Percentiles rank a stretch among this genome's conserved stretches.
Evolutionary conservation across 805 yeast species (phyloP).

Genomic region (Citeromyces nyonsensis): DNA sequence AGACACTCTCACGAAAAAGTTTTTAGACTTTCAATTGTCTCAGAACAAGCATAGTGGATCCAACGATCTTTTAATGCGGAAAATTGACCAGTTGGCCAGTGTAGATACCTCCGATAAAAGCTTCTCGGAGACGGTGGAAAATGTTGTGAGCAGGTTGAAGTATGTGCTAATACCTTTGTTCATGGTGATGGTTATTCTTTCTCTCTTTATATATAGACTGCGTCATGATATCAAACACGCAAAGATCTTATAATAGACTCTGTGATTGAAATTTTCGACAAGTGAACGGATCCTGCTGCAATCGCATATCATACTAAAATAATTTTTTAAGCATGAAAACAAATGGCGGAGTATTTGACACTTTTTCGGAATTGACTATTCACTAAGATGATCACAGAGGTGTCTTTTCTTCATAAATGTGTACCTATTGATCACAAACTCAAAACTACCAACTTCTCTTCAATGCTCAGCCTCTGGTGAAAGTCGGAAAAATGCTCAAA

Average conservation of each 20-base stretch:
- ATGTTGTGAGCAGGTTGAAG: conserved; percentile 5
- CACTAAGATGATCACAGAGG: too few relatives aligned
- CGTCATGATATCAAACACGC: conserved; percentile 51
- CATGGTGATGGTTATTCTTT: conserved; percentile 20
- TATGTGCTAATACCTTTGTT: conserved; percentile 20
- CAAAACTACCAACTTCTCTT: too few relatives aligned
- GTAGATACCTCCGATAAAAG: neutral
- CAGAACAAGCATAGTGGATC: neutral
- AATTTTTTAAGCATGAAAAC: too few relatives aligned
- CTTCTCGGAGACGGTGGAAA: neutral
- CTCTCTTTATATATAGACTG: conserved; percentile 31
- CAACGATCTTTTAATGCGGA: neutral
- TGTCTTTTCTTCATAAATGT: too few relatives aligned
- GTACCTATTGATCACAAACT: too few relatives aligned
- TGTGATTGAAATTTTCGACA: too few relatives aligned
- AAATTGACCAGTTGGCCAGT: neutral
- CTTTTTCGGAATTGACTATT: too few relatives aligned
- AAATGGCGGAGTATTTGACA: too few relatives aligned
- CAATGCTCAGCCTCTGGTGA: too few relatives aligned
- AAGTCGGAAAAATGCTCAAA: too few relatives aligned
- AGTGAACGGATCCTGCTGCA: too few relatives aligned
- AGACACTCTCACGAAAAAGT: neutral
- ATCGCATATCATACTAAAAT: too few relatives aligned
- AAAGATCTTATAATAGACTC: conserved; percentile 35
- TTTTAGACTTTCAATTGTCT: neutral